Percentiles rank a stretch among this genome's conserved stretches.
phyloP scores from a whole-genome alignment of 2,329 filamentous ascomycete genomes.

The Stachybotrys chlorohalonatus region DNA sequence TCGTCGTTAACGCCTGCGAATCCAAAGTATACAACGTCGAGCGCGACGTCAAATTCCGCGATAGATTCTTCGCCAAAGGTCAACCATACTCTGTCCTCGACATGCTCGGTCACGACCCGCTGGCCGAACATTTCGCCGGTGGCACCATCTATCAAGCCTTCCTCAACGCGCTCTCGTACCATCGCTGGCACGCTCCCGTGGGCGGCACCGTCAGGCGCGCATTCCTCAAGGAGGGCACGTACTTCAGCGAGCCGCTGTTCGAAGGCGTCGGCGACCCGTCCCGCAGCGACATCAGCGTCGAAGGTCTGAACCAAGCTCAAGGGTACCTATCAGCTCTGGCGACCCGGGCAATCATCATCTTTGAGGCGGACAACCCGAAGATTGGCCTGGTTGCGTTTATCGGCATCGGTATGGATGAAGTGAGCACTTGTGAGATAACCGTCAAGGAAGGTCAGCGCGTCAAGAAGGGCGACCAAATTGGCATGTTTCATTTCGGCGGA shows the following conservation, averaged over 20 bases:
- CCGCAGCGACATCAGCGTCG: conserved; percentile 14
- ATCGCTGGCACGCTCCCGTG: conserved; percentile 65
- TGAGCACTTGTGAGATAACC: conserved; percentile 63
- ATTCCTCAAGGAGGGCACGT: conserved; percentile 54
- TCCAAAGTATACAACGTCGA: conserved; percentile 47
- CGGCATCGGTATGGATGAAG: conserved; percentile 68
- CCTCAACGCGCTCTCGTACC: conserved; percentile 57
- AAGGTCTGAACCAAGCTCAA: conserved; percentile 43
- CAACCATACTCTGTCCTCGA: conserved; percentile 58
- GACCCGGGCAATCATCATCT: conserved; percentile 59
- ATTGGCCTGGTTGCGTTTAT: conserved; percentile 65
- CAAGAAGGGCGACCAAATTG: conserved; percentile 61
- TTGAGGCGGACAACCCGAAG: conserved; percentile 57
- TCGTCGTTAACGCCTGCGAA: conserved; percentile 58
- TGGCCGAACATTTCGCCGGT: conserved; percentile 46
- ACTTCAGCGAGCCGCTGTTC: conserved; percentile 51
- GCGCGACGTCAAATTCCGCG: conserved; percentile 41
- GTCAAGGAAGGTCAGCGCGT: conserved; percentile 57
- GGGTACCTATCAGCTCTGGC: conserved; percentile 61
- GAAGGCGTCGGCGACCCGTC: conserved; percentile 20
- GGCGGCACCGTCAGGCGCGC: conserved; percentile 49
- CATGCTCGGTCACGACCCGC: conserved; percentile 50
- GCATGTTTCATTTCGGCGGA: conserved; percentile 78
- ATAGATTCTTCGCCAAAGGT: conserved; percentile 59
- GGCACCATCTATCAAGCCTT: conserved; percentile 66